phyloP scores from a whole-genome alignment of 208 protist genomes.

The Giardia duodenalis region DNA sequence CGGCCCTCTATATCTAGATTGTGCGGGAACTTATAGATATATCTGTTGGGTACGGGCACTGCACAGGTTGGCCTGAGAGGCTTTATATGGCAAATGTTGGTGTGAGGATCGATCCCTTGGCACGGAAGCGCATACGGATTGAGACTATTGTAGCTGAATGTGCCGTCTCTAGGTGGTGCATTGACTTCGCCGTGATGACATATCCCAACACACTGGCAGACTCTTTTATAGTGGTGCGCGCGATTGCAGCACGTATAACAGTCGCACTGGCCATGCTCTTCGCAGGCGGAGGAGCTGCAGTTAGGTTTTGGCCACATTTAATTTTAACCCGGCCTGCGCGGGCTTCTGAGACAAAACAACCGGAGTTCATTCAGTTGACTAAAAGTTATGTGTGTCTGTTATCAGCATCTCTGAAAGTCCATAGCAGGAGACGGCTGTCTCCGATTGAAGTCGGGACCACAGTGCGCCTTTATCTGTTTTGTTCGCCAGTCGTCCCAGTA shows the following conservation, averaged over 20 bases:
- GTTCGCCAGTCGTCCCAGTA: no score
- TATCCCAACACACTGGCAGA: not conserved
- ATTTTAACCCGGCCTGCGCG: no score
- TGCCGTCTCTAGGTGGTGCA: not conserved
- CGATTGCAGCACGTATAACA: not conserved
- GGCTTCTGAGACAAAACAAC: no score
- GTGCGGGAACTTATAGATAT: not conserved
- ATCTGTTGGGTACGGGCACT: not conserved
- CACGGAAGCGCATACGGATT: not conserved
- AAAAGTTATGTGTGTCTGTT: no score
- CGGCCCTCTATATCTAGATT: not conserved
- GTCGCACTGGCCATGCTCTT: not conserved
- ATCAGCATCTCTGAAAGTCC: no score
- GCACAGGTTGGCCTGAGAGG: not conserved
- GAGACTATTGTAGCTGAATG: not conserved
- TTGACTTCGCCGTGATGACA: not conserved
- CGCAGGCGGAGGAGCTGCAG: not conserved
- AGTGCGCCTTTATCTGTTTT: no score
- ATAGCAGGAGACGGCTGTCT: no score
- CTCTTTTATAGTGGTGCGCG: not conserved
- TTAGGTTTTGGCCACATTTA: not conserved
- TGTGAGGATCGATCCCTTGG: not conserved
- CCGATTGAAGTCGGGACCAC: no score
- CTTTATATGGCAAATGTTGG: not conserved
- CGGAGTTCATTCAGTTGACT: no score